Percentiles rank a stretch among this genome's conserved stretches.
Evolutionary conservation across 371 early-diverging fungal genomes (phyloP).

Genomic region (Funneliformis caledonium): DNA sequence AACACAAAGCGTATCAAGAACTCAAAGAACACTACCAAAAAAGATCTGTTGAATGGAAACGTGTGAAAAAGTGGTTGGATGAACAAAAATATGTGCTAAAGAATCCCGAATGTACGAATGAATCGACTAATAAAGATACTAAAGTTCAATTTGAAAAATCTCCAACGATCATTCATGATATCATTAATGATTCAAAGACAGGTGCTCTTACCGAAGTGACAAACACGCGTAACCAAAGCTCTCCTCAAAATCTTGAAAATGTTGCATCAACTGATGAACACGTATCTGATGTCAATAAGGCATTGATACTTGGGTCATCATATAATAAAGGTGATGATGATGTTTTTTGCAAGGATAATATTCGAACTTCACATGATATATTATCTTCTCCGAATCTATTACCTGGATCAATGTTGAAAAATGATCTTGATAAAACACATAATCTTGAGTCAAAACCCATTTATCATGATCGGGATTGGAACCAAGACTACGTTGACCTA

Average conservation of each 20-base stretch:
- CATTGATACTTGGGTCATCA: neutral
- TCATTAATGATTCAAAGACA: neutral
- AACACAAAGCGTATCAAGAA: constrained; percentile 2
- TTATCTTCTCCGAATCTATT: neutral
- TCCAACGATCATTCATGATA: neutral
- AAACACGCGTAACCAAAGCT: neutral
- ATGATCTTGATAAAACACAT: neutral
- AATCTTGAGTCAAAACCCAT: neutral
- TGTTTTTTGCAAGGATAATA: neutral
- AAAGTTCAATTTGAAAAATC: neutral
- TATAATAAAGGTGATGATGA: neutral
- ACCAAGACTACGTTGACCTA: neutral
- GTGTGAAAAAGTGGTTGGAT: neutral
- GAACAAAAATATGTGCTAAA: neutral
- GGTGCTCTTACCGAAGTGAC: neutral
- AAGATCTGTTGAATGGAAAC: constrained; percentile 24
- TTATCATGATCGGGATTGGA: neutral
- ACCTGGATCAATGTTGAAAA: neutral
- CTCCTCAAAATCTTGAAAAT: neutral
- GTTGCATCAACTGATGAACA: neutral
- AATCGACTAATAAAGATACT: neutral
- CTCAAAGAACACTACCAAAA: constrained; percentile 19
- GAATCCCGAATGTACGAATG: neutral
- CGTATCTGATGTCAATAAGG: neutral
- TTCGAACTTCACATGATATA: neutral